Percentiles rank a stretch among this genome's conserved stretches.
phyloP scores from a whole-genome alignment of 371 early-diverging fungal species.

The Mortierella sp. region DNA sequence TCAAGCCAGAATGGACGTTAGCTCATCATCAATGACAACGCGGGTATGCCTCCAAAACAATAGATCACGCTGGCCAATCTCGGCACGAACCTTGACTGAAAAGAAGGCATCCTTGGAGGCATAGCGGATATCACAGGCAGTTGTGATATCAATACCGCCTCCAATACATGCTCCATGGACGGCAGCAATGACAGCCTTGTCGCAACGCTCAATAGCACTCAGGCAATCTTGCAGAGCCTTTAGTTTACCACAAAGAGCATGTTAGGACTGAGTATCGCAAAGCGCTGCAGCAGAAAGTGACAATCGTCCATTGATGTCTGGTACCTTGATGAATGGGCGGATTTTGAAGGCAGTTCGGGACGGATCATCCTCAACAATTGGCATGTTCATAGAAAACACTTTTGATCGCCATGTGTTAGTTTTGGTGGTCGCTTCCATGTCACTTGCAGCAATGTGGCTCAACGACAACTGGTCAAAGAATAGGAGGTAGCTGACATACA shows the following conservation, averaged over 20 bases:
- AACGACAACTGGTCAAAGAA: background rate
- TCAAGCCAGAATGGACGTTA: background rate
- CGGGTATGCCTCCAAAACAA: no score
- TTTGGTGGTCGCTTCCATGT: no score
- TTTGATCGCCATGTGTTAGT: background rate
- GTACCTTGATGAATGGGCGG: slow-evolving; percentile 45
- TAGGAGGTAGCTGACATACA: slow-evolving; percentile 56
- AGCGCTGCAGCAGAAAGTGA: no score
- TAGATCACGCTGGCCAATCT: background rate
- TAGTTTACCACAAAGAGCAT: background rate
- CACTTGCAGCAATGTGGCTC: background rate
- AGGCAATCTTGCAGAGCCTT: slow-evolving; percentile 73
- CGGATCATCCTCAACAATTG: slow-evolving; percentile 32
- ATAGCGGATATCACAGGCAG: slow-evolving; percentile 93
- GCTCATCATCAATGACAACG: background rate
- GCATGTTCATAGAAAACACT: slow-evolving; percentile 48
- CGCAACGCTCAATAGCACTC: slow-evolving; percentile 83
- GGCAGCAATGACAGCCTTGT: slow-evolving; percentile 91
- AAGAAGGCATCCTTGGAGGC: slow-evolving; percentile 84
- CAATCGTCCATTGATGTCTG: background rate
- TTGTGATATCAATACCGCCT: slow-evolving; percentile 88
- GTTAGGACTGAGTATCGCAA: background rate
- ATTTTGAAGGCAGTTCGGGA: slow-evolving; percentile 49
- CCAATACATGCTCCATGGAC: slow-evolving; percentile 92
- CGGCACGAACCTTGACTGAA: slow-evolving; percentile 74